Evolutionary conservation across 2,329 filamentous ascomycete genomes (phyloP), one percentile per base, ranked within the genome.

Genomic region (Fusarium longipes): DNA sequence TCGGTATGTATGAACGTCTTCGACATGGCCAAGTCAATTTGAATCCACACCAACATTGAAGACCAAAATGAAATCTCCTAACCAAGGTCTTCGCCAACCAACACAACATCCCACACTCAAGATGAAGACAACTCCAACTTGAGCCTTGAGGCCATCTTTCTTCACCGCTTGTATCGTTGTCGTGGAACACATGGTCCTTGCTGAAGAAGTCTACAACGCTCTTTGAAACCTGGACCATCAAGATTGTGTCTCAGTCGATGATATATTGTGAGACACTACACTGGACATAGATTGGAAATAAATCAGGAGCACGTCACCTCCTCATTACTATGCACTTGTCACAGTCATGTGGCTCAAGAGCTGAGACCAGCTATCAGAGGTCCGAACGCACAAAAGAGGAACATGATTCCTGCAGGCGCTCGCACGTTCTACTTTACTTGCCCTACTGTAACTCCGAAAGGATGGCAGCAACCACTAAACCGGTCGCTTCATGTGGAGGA

Each of bases 221-320:
- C 32, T 18, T 25, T 49, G 45, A 49, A 49, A 49, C 45, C 38
- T 6, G 17, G 22, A 27, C 33, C 30, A 36, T 25, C 45, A 25
- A 36, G 45, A 35, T 38, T 17, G 32, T 38, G 45, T 25, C 32
- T 49, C 45, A 38, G 12, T 22, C 27, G 33, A 38, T 25, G 17
- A 18, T 38, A 12, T 11, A 38, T 27, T 24, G n/a, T 10, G 27
- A 18, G 25, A 18, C 18, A 14, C 11, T 33, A 49, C 45, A 25
- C 45, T 20, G 45, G 45, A 38, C 18, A 49, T 49, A 38, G 6
- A 36, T 38, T 33, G 45, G 45, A 49, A 49, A 49, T 49, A 49
- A 24, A 17, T 11, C n/a, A 49, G 30, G 45, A 38, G 22, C n/a
- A 49, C 25, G 17, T 24, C 32, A n/a, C 7, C n/a, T 27, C 32